These are phyloP conservation scores for Pythium chondricola DNA, from an alignment of 352 stramenopile genomes.

Conservation along the genomic window DNA sequence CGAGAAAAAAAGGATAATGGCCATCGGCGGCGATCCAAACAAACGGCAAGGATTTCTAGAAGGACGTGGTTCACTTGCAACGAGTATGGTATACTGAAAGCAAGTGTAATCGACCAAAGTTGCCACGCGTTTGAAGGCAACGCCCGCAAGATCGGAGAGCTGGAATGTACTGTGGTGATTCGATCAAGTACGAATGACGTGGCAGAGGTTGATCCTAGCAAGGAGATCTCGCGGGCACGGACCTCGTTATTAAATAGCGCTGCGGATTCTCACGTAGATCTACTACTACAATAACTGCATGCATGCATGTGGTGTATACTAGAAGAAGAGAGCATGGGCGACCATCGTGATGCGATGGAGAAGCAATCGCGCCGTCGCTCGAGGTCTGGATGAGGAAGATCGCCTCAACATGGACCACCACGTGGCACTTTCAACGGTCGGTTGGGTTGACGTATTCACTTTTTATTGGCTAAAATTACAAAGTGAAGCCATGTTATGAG, in stretches of 20 bases:
- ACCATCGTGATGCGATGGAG: too few relatives aligned
- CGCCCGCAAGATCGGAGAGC: not conserved
- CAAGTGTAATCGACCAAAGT: slow-evolving; percentile 9
- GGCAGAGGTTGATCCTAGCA: slow-evolving; percentile 4
- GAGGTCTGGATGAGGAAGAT: too few relatives aligned
- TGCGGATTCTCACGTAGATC: too few relatives aligned
- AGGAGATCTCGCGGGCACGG: too few relatives aligned
- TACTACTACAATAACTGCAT: too few relatives aligned
- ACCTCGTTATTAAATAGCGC: too few relatives aligned
- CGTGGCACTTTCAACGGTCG: slow-evolving; percentile 8
- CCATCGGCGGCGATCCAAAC: slow-evolving; percentile 14
- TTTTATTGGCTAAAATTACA: slow-evolving; percentile 13
- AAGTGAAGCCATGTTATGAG: not conserved
- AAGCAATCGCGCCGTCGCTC: too few relatives aligned
- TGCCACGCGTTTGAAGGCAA: slow-evolving; percentile 28
- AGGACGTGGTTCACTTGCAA: slow-evolving; percentile 9
- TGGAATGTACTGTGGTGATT: slow-evolving; percentile 1
- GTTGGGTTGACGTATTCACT: slow-evolving; percentile 12
- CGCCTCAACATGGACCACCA: too few relatives aligned
- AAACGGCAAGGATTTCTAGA: slow-evolving; percentile 20
- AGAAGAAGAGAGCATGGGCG: too few relatives aligned
- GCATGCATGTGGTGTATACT: too few relatives aligned
- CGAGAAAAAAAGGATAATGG: slow-evolving; percentile 58
- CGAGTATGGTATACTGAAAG: slow-evolving; percentile 22
- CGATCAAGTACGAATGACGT: slow-evolving; percentile 19